Conservation (phyloP, 345 rosid genomes). For the Brassica rapa region DNA sequence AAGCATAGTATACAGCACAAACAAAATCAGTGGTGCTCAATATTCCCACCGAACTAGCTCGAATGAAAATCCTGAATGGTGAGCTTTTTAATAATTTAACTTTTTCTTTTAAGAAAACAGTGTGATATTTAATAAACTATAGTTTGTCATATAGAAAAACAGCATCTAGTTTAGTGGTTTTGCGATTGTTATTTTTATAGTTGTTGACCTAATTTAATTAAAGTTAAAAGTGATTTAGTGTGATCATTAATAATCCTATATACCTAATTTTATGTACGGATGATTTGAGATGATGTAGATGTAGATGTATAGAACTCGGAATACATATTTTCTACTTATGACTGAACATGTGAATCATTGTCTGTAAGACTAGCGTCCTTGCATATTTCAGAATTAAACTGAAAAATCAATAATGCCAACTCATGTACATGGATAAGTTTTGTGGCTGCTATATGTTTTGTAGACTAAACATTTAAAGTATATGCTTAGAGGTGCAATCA, state of each 20-base stretch:
- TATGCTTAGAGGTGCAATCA: slow-evolving; percentile 17
- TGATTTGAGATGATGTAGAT: slow-evolving; percentile 2
- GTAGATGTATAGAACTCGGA: not conserved
- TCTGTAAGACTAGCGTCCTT: not conserved
- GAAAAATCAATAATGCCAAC: not conserved
- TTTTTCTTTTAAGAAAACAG: not conserved
- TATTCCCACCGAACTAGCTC: slow-evolving; percentile 26
- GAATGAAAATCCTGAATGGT: slow-evolving; percentile 8
- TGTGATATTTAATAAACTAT: not conserved
- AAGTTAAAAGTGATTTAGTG: slow-evolving; percentile 2
- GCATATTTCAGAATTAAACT: not conserved
- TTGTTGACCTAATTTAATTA: not conserved
- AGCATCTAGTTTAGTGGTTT: slow-evolving; percentile 1
- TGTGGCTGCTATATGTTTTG: slow-evolving; percentile 1
- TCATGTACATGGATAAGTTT: not conserved
- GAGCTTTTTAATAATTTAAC: not conserved
- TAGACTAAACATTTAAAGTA: not conserved
- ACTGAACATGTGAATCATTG: slow-evolving; percentile 7
- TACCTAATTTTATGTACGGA: slow-evolving; percentile 30
- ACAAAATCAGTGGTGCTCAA: slow-evolving; percentile 24
- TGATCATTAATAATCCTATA: not conserved
- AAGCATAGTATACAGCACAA: slow-evolving; percentile 38
- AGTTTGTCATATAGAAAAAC: not conserved
- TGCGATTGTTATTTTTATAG: not conserved
- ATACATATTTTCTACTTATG: not conserved